These are phyloP conservation scores for Globisporangium nodosum DNA, from an alignment of 352 stramenopile species.

Conservation along the genomic window DNA sequence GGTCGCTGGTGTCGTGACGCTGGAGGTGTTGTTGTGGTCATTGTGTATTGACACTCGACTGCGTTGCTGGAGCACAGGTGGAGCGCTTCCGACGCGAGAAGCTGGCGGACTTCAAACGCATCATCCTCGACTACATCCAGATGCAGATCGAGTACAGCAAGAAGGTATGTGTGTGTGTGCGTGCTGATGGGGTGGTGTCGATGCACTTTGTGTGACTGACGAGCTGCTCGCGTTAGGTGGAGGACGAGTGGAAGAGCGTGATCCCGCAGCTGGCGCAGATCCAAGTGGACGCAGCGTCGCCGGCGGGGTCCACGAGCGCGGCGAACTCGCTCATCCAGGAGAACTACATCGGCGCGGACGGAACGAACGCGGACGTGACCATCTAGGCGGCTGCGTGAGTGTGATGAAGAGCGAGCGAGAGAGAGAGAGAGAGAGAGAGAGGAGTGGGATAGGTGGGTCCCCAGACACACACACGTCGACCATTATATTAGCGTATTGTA, in stretches of 20 bases:
- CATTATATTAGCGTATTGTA: not conserved
- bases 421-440: not conserved
- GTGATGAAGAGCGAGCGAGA: not conserved
- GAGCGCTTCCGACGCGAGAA: constrained; percentile 96
- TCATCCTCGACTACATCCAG: constrained; percentile 96
- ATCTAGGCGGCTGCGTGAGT: constrained; percentile 18
- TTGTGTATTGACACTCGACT: not conserved
- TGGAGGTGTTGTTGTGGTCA: not conserved
- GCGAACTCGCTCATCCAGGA: constrained; percentile 60
- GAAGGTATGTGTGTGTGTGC: constrained; percentile 31
- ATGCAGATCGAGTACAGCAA: constrained; percentile 97
- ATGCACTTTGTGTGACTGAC: not conserved
- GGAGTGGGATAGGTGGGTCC: not conserved
- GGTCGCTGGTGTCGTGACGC: not conserved
- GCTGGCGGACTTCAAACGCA: constrained; percentile 92
- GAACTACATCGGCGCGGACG: constrained; percentile 66
- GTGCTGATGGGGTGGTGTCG: not conserved
- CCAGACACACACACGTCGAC: not conserved
- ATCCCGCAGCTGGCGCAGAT: constrained; percentile 73
- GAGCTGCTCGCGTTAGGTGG: constrained; percentile 23
- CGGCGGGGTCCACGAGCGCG: constrained; percentile 31
- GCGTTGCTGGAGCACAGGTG: constrained; percentile 34
- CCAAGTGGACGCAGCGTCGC: constrained; percentile 49
- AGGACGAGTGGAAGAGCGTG: constrained; percentile 75
- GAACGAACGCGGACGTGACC: constrained; percentile 30